Conservation (phyloP, 176 grass and related monocot genomes). For the Guadua angustifolia region DNA sequence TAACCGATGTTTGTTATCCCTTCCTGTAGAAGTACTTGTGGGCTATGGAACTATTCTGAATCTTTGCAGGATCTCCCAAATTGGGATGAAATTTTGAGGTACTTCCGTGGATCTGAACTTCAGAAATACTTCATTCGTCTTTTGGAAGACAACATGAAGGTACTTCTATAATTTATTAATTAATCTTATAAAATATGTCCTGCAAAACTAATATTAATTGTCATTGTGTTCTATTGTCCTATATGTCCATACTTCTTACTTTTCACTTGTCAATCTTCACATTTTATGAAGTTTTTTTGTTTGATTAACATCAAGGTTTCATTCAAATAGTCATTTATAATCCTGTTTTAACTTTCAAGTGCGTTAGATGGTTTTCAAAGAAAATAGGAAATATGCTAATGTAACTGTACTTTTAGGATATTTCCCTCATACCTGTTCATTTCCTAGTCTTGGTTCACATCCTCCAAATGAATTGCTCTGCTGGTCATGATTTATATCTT, state of each 20-base stretch:
- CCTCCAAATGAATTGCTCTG: background rate
- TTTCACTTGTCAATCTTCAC: background rate
- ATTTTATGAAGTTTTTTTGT: background rate
- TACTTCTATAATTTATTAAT: constrained; percentile 29
- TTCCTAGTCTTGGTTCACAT: background rate
- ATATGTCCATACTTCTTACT: background rate
- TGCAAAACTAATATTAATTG: background rate
- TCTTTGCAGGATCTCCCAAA: constrained; percentile 69
- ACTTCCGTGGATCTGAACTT: constrained; percentile 80
- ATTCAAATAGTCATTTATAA: background rate
- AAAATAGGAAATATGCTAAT: constrained; percentile 26
- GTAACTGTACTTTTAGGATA: background rate
- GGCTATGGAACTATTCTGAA: constrained; percentile 27
- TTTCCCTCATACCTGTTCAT: background rate
- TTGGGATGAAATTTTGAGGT: constrained; percentile 80
- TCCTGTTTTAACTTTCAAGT: background rate
- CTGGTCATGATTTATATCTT: constrained; percentile 1
- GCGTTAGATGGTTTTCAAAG: background rate
- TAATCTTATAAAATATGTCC: background rate
- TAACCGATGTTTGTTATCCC: background rate
- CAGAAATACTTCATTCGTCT: constrained; percentile 79
- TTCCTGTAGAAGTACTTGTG: constrained; percentile 6
- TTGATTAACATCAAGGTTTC: constrained; percentile 4
- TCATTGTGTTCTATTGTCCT: background rate
- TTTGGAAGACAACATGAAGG: constrained; percentile 82